Base-by-base conservation (phyloP, 1,284 basidiomycete species). In the Ganoderma boninense region DNA sequence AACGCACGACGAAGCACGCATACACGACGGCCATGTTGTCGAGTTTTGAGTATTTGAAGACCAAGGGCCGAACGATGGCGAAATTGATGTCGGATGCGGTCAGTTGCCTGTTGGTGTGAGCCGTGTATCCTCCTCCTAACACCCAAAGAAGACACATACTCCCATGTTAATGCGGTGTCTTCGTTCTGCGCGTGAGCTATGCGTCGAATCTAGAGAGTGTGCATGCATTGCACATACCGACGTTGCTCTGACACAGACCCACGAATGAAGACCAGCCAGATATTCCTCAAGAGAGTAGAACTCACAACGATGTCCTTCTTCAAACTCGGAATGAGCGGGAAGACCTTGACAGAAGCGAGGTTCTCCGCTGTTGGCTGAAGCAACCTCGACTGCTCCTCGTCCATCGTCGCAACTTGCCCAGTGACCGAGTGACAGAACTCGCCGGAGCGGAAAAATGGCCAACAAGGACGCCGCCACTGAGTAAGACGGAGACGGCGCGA, bases 41-140 rank as follows among this genome's bases (percentile, higher is more conserved):
- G 61, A 93, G 85, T 69, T 87, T 87, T 32, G 94, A 91, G 83
- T 95, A 96, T 75, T 92, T 94, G 77, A 88, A 83, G 3, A 96
- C 92, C 35, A 96, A 82, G 0, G 95, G 95, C 13, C 95, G 88
- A 38, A 96, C 89, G 65, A 96, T 84, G 7, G 92, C 87, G 75
- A 95, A 95, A 78, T 95, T 94, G 82, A 97, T 88, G 75, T 96
- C 94, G 2, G 95, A 90, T 0, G 94, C 92, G 18, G 90, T 92
- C 66, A 95, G 85, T 77, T 95, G 93, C 18, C 92, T 94, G 71
- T 16, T 69, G 14, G 42, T 66, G 42, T 46, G 26, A 54, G 18
- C 43, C 43, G 46, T 20, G 23, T 13, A 49, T 61, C 59, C 57
- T 46, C 4, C 26, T 6, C 10, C 6, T 23, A 52, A 38, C 26